Conservation (phyloP, 345 rosid genomes). For the Abelmoschus esculentus region DNA sequence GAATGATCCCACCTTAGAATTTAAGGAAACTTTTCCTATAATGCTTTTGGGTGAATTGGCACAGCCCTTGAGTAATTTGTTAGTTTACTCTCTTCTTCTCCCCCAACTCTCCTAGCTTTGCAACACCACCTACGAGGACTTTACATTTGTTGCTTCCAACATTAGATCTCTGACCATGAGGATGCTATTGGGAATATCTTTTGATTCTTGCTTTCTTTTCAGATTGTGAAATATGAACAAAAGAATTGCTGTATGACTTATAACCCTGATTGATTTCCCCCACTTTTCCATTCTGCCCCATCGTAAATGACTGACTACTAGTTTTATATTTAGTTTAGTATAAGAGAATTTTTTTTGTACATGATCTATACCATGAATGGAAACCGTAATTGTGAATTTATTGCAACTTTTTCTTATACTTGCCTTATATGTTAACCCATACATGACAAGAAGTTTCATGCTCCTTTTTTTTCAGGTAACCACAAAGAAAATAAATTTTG, state of each 20-base stretch:
- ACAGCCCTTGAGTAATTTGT: background rate
- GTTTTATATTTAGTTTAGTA: constrained; percentile 4
- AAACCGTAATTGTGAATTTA: background rate
- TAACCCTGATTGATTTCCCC: background rate
- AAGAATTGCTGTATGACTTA: background rate
- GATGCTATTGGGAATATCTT: background rate
- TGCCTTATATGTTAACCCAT: background rate
- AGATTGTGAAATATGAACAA: constrained; percentile 4
- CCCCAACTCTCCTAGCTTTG: constrained; percentile 4
- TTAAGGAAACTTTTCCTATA: background rate
- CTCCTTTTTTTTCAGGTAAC: constrained; percentile 50
- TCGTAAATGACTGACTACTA: constrained; percentile 1
- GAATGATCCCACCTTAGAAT: background rate
- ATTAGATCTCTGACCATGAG: background rate
- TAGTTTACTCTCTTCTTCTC: background rate
- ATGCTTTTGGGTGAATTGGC: background rate
- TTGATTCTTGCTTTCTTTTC: constrained; percentile 4
- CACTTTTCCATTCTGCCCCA: background rate
- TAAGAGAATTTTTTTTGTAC: background rate
- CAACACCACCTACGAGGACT: background rate
- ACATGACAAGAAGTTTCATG: background rate
- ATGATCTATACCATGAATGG: background rate
- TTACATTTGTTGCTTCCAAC: background rate
- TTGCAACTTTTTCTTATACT: background rate
- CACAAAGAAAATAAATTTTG: constrained; percentile 61